Base-by-base conservation (phyloP, 2,329 filamentous ascomycete species). In the Stromatinia cepivora region DNA sequence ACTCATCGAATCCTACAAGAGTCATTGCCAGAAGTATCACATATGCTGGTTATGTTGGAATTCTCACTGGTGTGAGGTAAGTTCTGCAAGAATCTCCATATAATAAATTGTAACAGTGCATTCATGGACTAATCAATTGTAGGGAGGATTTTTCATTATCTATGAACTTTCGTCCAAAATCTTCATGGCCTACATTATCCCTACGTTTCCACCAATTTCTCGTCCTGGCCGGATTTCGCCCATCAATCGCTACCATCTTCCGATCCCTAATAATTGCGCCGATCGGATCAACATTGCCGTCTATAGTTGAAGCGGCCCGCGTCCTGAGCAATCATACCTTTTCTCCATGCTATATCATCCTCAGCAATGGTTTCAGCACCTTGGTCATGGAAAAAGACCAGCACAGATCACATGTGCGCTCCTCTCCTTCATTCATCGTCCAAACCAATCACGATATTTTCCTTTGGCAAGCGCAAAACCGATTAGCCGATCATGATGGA, bases 381-480 rank as follows among this genome's bases (percentile, higher is more conserved):
- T 76, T 82, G 1, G 79, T 85, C 0, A 79, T 89, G 59, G 86
- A 88, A 72, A 88, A 89, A 74, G 86, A 89, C 73, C 80, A 83
- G 67, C 61, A 74, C 3, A 81, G 76, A 1, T 85, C 84, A 4
- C 79, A 79, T 0, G 73, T 84, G 8, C 79, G 81, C n/a, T 79
- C 79, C 1, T 83, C 82, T 3, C 76, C 77, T 1, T 79, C 81
- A 2, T 88, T 89, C 74, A 82, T 88, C 50, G 81, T 84, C 3
- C 81, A 82, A 15, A 88, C 86, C 1, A 89, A 89, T 74, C 84
- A 86, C 75, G 86, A 89, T 70, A 20, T 57, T 11, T 36, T 36
- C n/a, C 20, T 31, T 13, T 57, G 54, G 54, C 54, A 57, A 22
- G 31, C 22, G 9, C 54, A 13, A 13, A 39, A n/a, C 9, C 34